Conservation (phyloP, 2,329 filamentous ascomycete species). For the Aspergillus thermomutatus region DNA sequence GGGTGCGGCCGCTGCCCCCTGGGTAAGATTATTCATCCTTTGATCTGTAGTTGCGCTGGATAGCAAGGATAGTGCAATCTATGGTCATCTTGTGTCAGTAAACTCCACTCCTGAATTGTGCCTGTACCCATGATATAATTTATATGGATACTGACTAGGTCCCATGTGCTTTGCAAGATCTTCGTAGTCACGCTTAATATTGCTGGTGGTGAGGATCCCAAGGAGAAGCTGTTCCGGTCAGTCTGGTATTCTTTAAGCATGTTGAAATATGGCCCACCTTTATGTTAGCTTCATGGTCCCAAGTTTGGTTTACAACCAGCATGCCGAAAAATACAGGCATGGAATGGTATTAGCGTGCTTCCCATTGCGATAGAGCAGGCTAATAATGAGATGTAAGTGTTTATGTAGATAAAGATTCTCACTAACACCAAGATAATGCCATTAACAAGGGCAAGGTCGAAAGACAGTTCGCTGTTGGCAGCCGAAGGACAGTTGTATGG, state of each 20-base stretch:
- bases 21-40: slow-evolving; percentile 14
- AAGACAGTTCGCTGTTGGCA: too few relatives aligned
- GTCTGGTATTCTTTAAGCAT: background rate
- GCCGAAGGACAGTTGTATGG: too few relatives aligned
- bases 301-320: too few relatives aligned
- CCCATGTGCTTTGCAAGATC: slow-evolving; percentile 23
- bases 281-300: slow-evolving; percentile 24
- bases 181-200: slow-evolving; percentile 16
- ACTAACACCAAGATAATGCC: too few relatives aligned
- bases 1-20: too few relatives aligned
- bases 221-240: slow-evolving; percentile 19
- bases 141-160: slow-evolving; percentile 7
- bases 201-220: slow-evolving; percentile 16
- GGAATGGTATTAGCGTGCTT: too few relatives aligned
- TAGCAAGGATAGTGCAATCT: slow-evolving; percentile 22
- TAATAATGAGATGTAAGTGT: too few relatives aligned
- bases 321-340: too few relatives aligned
- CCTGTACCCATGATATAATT: background rate
- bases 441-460: too few relatives aligned
- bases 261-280: slow-evolving; percentile 17
- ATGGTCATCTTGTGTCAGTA: background rate
- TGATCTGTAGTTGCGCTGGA: slow-evolving; percentile 21
- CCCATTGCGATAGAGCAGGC: too few relatives aligned
- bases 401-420: too few relatives aligned
- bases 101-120: too few relatives aligned